Base-by-base conservation (phyloP, 2,329 filamentous ascomycete genomes). In the Colletotrichum sp. region DNA sequence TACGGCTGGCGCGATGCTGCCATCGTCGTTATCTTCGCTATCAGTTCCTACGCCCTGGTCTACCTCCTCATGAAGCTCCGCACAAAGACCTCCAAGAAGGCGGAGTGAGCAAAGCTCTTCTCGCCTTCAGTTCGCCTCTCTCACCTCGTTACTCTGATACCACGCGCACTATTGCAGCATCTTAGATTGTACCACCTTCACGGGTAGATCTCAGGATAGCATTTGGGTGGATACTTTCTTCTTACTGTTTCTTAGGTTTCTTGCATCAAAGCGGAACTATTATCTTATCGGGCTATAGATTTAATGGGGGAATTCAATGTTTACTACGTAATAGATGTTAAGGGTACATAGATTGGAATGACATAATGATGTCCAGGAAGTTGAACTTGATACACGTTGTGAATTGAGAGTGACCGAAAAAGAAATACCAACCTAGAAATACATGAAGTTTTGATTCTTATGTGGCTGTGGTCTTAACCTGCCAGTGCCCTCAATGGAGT, bases 1-100 rank as follows among this genome's bases (percentile, higher is more conserved):
- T 91, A 91, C 76, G 92, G 91, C 0, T 94, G 93, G 93, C 86
- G 93, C 63, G 87, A 94, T 80, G 90, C 90, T 0, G 92, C 79
- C 0, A 90, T 93, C 62, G 86, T 89, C 4, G 88, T 87, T 2
- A 82, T 90, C 7, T 92, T 92, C 76, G 87, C 84, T 2, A 73
- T 90, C 51, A 88, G 86, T 69, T 88, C 86, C 2, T 93, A 93
- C 67, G 79, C 79, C 0, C 58, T 87, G 64, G 86, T 88, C 8
- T 87, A 84, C 70, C 71, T 77, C 3, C 78, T 88, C 67, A 88
- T 88, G 86, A 87, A 87, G 81, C 80, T 88, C 55, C 80, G 86
- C 27, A 87, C 85, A 24, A 87, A 87, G 82, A 82, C 83, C 9
- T 86, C 85, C 2, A 88, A 87, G 82, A 86, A 84, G 80, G 85